Base-by-base conservation (phyloP, 2,329 filamentous ascomycete species). In the Fusarium xyrophilum region DNA sequence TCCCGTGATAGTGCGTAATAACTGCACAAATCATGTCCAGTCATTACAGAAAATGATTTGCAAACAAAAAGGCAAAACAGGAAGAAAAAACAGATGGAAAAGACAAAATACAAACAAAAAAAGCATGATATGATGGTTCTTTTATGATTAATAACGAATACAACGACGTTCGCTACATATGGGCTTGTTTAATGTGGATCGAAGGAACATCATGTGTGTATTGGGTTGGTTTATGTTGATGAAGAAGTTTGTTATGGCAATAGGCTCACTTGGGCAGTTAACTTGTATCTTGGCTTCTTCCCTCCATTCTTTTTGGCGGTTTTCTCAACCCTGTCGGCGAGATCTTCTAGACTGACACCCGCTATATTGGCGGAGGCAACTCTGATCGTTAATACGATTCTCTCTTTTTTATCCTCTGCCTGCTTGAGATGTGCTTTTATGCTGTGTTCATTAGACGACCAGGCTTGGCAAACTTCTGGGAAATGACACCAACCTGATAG, bases 401-500 rank as follows among this genome's bases (percentile, higher is more conserved):
- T 78, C 58, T 77, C 69, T 55, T 74, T 79, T 61, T 82, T 82
- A 17, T 75, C 74, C 38, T 78, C 71, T 42, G 65, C 60, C 38
- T 65, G 56, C 65, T 63, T 75, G 60, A 70, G 74, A 25, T 56
- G 73, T 71, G 68, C 67, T 42, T 72, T 63, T 57, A 78, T 77
- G 30, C 79, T 81, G 43, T 60, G 70, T 73, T 27, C 42, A 51
- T 74, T 57, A 77, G 56, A 48, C 28, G 36, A 51, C 6, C 40
- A 15, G 14, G 28, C 55, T 25, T 42, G 36, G 40, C 15, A n/a
- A n/a, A 40, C 43, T 30, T 21, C 25, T 28, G 5, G 14, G 10
- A 17, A 27, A 25, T 21, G 28, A 44, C n/a, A 62, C 81, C 75
- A 69, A 85, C 84, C 72, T 79, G 48, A 86, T 71, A 19, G 70